Percentiles rank a stretch among this genome's conserved stretches.
Conservation (phyloP, 139 green algal species). For the Coelastrella sp. region DNA sequence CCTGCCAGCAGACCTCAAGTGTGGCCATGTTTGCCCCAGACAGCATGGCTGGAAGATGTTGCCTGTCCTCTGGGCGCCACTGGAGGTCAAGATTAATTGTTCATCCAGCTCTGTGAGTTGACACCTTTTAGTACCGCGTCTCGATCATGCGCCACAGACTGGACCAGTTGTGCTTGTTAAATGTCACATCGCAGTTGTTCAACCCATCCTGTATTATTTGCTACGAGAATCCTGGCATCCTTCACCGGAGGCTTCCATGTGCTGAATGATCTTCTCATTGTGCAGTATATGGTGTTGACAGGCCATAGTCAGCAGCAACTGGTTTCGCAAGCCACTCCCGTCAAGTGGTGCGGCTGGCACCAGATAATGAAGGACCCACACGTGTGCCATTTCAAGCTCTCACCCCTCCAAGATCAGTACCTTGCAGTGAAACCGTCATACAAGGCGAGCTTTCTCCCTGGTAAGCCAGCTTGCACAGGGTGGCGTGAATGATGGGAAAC, state of each 20-base stretch:
- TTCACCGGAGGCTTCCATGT: not conserved
- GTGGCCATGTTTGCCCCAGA: conserved; percentile 12
- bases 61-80: conserved; percentile 30
- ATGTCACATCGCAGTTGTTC: no score
- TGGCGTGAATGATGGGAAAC: no score
- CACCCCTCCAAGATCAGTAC: conserved; percentile 19
- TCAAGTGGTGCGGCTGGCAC: conserved; percentile 30
- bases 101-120: conserved; percentile 14
- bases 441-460: not conserved
- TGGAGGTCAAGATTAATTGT: conserved; percentile 25
- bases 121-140: not conserved
- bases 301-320: not conserved
- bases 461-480: not conserved
- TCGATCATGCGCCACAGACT: not conserved
- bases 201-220: no score
- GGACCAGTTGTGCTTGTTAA: not conserved
- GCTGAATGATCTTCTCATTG: not conserved
- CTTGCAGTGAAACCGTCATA: conserved; percentile 1
- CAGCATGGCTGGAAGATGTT: conserved; percentile 27
- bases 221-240: no score
- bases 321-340: not conserved
- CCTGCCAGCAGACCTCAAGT: not conserved
- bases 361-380: conserved; percentile 3
- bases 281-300: conserved; percentile 32
- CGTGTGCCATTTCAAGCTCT: conserved; percentile 20